Base-by-base conservation (phyloP, 129 eudicot genomes). In the Sambucus nigra region DNA sequence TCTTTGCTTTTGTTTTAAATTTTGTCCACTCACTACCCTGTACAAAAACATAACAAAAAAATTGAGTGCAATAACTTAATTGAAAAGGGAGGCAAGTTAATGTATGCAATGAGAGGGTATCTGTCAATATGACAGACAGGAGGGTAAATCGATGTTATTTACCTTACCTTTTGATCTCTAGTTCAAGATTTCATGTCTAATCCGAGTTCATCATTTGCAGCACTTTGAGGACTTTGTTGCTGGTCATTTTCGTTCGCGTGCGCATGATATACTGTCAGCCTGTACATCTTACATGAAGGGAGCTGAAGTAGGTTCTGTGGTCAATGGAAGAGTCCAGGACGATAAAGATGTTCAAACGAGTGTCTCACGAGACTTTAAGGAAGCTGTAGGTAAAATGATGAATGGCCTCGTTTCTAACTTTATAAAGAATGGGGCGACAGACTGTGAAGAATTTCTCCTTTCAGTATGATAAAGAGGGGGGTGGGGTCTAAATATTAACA, bases 211-310 rank as follows among this genome's bases (percentile, higher is more conserved):
- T n/a, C n/a, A 10, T 16, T 51, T 73, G 64, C 71, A 88, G 96
- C 65, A 88, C 55, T 88, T 74, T 51, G 96, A 83, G 78, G 91
- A 88, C 68, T 69, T 88, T 62, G 94, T 80, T 31, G 60, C 73
- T 0, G 94, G 96, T 5, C 82, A 88, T 77, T 88, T 83, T 40
- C 76, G 73, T 55, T 51, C 65, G 51, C 73, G 66, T 63, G 87
- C 91, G 8, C 87, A 68, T 27, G 67, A 54, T 57, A 83, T 88
- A 42, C 63, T 88, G 53, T 53, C 73, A 9, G 83, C 96, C 1
- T 88, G 94, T 44, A 64, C 52, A 53, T 79, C 86, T 40, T 84
- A 84, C 58, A 65, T 71, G 79, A 78, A 70, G 7, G 94, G 94
- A 22, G 94, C 80, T 48, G 70, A 33, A 17, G 87, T 88, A n/a